Conservation (phyloP, 1,139 yeast genomes). For the Candida anutae region DNA sequence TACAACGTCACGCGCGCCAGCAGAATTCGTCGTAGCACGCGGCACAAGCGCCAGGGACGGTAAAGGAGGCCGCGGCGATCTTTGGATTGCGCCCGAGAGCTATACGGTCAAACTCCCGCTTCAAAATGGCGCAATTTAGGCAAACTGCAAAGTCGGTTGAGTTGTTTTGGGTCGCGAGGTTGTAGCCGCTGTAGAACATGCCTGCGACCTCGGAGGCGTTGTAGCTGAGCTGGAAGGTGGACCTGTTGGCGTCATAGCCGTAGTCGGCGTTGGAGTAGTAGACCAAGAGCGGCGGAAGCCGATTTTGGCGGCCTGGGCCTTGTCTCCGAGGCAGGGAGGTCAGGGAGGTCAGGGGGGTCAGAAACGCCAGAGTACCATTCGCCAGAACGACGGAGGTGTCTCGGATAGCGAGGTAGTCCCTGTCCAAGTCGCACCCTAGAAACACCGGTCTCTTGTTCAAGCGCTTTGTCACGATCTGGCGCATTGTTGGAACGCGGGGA, state of each 20-base stretch:
- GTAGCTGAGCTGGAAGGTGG: slow-evolving; percentile 54
- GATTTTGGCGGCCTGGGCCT: background rate
- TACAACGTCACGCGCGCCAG: too few relatives aligned
- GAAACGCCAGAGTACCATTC: too few relatives aligned
- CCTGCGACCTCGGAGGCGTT: slow-evolving; percentile 28
- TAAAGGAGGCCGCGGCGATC: slow-evolving; percentile 1
- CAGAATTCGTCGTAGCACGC: slow-evolving; percentile 17
- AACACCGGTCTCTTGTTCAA: slow-evolving; percentile 38
- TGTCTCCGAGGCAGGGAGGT: background rate
- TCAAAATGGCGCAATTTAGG: slow-evolving; percentile 51
- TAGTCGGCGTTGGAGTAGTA: slow-evolving; percentile 41
- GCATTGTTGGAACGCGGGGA: slow-evolving; percentile 31
- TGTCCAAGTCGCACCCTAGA: slow-evolving; percentile 45
- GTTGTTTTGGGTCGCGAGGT: slow-evolving; percentile 40
- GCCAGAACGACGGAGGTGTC: too few relatives aligned
- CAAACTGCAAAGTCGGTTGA: slow-evolving; percentile 41
- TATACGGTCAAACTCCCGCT: slow-evolving; percentile 43
- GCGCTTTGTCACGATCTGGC: slow-evolving; percentile 18
- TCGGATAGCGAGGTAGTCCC: slow-evolving; percentile 24
- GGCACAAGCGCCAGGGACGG: slow-evolving; percentile 13
- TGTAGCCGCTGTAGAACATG: slow-evolving; percentile 46
- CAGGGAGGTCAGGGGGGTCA: background rate
- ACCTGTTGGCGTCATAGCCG: slow-evolving; percentile 42
- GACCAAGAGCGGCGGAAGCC: slow-evolving; percentile 47
- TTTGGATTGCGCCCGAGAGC: background rate